Evolutionary conservation across 2,329 filamentous ascomycete genomes (phyloP).

Genomic region (Hawksworthiomyces lignivorus): DNA sequence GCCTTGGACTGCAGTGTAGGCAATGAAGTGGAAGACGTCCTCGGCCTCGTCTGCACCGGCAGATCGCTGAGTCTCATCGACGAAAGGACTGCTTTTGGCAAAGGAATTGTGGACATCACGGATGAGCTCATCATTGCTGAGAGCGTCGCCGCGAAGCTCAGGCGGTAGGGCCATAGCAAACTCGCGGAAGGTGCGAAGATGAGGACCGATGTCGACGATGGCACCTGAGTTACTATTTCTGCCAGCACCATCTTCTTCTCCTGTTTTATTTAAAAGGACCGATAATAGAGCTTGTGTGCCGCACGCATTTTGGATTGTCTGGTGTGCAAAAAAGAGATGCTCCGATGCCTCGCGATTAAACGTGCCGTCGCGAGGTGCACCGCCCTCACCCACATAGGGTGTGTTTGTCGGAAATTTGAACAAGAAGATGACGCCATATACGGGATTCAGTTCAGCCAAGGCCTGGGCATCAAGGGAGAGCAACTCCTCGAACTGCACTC

Average conservation of each 20-base stretch:
- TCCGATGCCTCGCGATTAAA: constrained; percentile 72
- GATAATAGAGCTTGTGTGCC: constrained; percentile 92
- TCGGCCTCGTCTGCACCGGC: constrained; percentile 61
- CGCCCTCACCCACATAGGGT: constrained; percentile 49
- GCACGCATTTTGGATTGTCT: constrained; percentile 98
- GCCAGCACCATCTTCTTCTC: constrained; percentile 20
- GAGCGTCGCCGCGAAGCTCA: constrained; percentile 56
- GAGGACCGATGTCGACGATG: constrained; percentile 62
- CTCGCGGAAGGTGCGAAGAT: constrained; percentile 72
- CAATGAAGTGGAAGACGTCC: constrained; percentile 96
- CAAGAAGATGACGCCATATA: constrained; percentile 97
- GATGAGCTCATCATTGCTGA: constrained; percentile 59
- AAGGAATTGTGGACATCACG: constrained; percentile 84
- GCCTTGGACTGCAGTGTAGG: constrained; percentile 75
- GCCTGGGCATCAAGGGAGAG: constrained; percentile 75
- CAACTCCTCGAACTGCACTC: constrained; percentile 95
- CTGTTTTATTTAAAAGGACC: constrained; percentile 78
- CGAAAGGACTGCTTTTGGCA: constrained; percentile 79
- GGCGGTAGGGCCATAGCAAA: constrained; percentile 79
- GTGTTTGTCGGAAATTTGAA: constrained; percentile 86
- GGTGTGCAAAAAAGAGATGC: constrained; percentile 83
- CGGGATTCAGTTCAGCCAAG: constrained; percentile 62
- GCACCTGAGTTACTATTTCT: constrained; percentile 14
- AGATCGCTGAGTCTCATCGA: constrained; percentile 75
- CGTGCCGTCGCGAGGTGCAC: constrained; percentile 68